These are phyloP conservation scores for Solanum aculeatissimum DNA, from an alignment of 305 asterid species.

Conservation along the genomic window DNA sequence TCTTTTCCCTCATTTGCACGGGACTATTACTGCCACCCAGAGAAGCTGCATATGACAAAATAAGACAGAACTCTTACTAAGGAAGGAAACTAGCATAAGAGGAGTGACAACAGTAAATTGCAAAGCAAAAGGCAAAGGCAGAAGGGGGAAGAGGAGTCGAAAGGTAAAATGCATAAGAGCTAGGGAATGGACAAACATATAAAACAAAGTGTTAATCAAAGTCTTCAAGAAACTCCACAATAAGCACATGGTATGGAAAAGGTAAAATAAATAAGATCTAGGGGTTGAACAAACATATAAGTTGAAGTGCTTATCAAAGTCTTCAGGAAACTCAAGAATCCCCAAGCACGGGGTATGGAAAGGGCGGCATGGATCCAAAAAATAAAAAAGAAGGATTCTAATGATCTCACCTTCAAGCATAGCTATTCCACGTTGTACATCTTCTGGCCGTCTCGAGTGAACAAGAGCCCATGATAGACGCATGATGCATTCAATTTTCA, in stretches of 20 bases:
- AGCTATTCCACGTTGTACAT: slow-evolving; percentile 92
- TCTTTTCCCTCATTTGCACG: slow-evolving; percentile 44
- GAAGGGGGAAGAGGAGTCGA: background rate
- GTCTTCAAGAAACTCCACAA: background rate
- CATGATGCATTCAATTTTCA: slow-evolving; percentile 69
- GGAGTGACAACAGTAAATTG: background rate
- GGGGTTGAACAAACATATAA: background rate
- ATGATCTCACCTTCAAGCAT: slow-evolving; percentile 76
- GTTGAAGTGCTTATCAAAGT: background rate
- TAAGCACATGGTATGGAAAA: background rate
- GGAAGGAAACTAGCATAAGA: background rate
- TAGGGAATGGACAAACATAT: background rate
- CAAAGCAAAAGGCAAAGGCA: background rate
- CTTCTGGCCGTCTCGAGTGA: slow-evolving; percentile 69
- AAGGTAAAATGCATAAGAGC: background rate
- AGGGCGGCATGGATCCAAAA: background rate
- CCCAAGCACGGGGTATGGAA: background rate
- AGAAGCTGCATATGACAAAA: slow-evolving; percentile 46
- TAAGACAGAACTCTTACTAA: background rate
- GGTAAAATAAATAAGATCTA: background rate
- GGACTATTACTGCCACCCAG: slow-evolving; percentile 43
- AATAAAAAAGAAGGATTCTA: background rate
- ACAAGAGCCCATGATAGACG: slow-evolving; percentile 95
- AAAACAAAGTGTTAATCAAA: background rate
- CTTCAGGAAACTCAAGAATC: background rate